Evolutionary conservation across 139 green algal genomes (phyloP), one percentile per base, ranked within the genome.

Genomic region (Micromonas pusilla): DNA sequence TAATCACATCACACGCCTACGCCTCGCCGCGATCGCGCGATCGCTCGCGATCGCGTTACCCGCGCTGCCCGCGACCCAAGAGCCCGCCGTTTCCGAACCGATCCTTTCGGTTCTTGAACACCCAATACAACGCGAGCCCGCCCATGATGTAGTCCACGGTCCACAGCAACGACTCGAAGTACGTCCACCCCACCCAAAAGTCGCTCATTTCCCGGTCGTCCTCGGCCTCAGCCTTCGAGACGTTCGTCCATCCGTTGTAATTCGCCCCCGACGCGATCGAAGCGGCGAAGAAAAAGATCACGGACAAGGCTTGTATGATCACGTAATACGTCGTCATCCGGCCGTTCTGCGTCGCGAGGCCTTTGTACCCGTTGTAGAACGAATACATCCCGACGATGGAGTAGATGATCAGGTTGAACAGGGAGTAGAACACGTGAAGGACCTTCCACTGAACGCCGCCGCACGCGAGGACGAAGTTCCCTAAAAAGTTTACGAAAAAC

Each of bases 291-390:
- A 76, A 60, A 38, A 81, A 76, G 31, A 76, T 31, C 13, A 66
- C 13, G 25, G 23, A 39, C 16, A 81, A 21, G 6, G 26, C 45
- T 62, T 80, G 32, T 28, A 80, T 31, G 64, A 76, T 53, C 4
- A 76, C 16, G 76, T 76, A 70, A 26, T 81, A 53, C 33, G 32
- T 16, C 3, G 26, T 70, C 52, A 79, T 38, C 26, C 31, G 38
- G 45, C 39, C 66, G 52, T 79, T 79, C 39, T 70, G 28, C 28
- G 73, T 79, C 52, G 73, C 73, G 6, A 79, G 53, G 28, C 73
- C 73, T 52, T 79, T 79, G 73, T 79, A 79, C 39, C 21, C 73
- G 26, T 72, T 79, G 73, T 79, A 79, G 53, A 79, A 79, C 26
- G 73, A 26, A 25, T 79, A 79, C 52, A 70, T 38, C 5, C 73